phyloP scores from a whole-genome alignment of 352 stramenopile genomes.

The Phytophthora ramorum region DNA sequence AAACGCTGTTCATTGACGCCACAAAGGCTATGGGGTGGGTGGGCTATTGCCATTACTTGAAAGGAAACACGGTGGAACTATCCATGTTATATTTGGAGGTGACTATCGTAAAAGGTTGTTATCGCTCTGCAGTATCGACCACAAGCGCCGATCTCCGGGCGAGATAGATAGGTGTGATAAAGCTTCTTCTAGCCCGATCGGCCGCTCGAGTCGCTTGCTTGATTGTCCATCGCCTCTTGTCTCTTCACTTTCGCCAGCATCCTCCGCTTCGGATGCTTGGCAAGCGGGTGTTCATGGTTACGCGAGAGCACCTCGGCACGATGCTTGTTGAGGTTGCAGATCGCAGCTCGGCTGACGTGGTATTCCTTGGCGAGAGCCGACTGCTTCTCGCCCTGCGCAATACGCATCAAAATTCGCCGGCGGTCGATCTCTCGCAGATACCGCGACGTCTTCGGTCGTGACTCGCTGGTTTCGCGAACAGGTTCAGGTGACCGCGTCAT shows the following conservation, averaged over 20 bases:
- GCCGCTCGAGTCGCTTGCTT: constrained; percentile 3
- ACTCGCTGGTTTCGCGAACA: constrained; percentile 11
- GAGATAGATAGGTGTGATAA: background rate
- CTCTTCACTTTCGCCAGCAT: constrained; percentile 18
- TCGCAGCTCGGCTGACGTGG: constrained; percentile 68
- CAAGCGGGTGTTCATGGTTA: constrained; percentile 58
- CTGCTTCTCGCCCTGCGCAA: constrained; percentile 70
- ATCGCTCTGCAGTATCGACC: background rate
- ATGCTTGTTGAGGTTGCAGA: constrained; percentile 78
- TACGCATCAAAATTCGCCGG: constrained; percentile 60
- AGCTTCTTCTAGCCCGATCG: constrained; percentile 1
- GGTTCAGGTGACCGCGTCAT: constrained; percentile 13
- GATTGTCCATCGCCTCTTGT: background rate
- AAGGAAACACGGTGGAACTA: no score
- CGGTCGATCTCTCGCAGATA: constrained; percentile 79
- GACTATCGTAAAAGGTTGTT: background rate
- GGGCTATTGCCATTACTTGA: no score
- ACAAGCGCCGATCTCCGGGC: no score
- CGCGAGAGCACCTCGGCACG: constrained; percentile 58
- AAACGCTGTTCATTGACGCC: no score
- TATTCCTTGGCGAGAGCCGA: constrained; percentile 72
- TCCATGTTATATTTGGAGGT: no score
- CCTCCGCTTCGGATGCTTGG: constrained; percentile 63
- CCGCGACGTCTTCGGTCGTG: constrained; percentile 49
- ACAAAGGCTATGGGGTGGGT: no score